Percentiles rank a stretch among this genome's conserved stretches.
Conservation (phyloP, 2,329 filamentous ascomycete species). For the Epichloe hybrida region DNA sequence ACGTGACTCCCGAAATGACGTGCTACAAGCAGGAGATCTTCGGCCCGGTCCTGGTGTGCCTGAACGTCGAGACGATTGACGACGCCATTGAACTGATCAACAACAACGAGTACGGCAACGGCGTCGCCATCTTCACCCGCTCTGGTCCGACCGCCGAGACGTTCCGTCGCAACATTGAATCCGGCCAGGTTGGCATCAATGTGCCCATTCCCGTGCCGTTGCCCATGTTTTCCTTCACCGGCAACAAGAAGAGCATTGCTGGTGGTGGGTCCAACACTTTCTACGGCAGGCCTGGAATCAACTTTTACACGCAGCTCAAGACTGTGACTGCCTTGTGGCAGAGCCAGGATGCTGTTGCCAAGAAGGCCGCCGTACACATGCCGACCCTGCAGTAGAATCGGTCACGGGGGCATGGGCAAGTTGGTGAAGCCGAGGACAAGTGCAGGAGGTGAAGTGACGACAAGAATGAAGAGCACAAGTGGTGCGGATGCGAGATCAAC, state of each 20-base stretch:
- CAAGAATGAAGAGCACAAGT: too few species aligned
- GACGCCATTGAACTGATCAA: slow-evolving; percentile 75
- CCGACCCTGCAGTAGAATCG: slow-evolving; percentile 36
- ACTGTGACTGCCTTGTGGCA: slow-evolving; percentile 91
- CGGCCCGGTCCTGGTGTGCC: slow-evolving; percentile 68
- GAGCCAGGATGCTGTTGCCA: slow-evolving; percentile 68
- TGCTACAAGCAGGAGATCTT: slow-evolving; percentile 84
- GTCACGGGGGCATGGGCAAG: neutral
- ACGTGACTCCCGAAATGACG: slow-evolving; percentile 67
- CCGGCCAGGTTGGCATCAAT: slow-evolving; percentile 77
- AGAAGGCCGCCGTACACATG: slow-evolving; percentile 82
- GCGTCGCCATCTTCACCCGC: slow-evolving; percentile 71
- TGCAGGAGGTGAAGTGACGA: too few species aligned
- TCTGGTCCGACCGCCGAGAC: slow-evolving; percentile 63
- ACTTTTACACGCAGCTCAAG: slow-evolving; percentile 96
- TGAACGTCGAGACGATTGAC: slow-evolving; percentile 65
- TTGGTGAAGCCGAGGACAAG: too few species aligned
- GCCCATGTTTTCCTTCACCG: slow-evolving; percentile 60
- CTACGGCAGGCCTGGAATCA: slow-evolving; percentile 83
- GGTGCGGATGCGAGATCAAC: too few species aligned
- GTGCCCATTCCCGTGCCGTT: slow-evolving; percentile 63
- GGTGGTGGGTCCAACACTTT: slow-evolving; percentile 89
- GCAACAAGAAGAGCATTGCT: slow-evolving; percentile 80
- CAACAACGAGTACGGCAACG: slow-evolving; percentile 76
- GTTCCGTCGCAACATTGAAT: slow-evolving; percentile 72